phyloP scores from a whole-genome alignment of 305 asterid genomes.

The Lippia alba region DNA sequence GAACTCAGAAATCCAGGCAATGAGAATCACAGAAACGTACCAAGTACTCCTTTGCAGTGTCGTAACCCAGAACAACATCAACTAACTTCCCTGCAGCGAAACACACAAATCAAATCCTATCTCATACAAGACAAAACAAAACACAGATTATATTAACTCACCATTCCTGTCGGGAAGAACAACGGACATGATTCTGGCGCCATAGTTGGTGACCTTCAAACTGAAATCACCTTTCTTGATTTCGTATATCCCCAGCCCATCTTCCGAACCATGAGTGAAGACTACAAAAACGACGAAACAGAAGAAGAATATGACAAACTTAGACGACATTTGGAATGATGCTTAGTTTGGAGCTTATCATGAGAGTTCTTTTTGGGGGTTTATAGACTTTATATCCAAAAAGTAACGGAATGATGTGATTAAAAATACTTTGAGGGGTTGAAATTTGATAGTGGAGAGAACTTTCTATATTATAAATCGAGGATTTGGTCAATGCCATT shows the following conservation, averaged over 20 bases:
- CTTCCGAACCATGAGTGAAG: slow-evolving; percentile 26
- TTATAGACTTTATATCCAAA: too few relatives aligned
- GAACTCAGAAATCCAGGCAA: not conserved
- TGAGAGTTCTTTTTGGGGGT: not conserved
- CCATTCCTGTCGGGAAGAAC: slow-evolving; percentile 74
- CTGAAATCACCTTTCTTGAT: slow-evolving; percentile 53
- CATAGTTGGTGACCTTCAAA: slow-evolving; percentile 59
- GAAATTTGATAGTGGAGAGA: slow-evolving; percentile 16
- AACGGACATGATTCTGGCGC: slow-evolving; percentile 63
- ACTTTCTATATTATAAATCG: too few relatives aligned
- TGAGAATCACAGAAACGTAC: slow-evolving; percentile 37
- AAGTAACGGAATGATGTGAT: not conserved
- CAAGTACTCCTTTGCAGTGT: slow-evolving; percentile 59
- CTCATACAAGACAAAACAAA: not conserved
- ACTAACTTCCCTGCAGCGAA: slow-evolving; percentile 57
- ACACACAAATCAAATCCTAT: not conserved
- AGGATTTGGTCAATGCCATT: too few relatives aligned
- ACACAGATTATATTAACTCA: slow-evolving; percentile 15
- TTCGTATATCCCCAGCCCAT: slow-evolving; percentile 43
- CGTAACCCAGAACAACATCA: slow-evolving; percentile 87
- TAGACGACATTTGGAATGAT: slow-evolving; percentile 24
- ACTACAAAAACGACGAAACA: slow-evolving; percentile 33
- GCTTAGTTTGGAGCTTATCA: not conserved
- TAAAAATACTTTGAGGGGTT: not conserved
- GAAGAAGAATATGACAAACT: slow-evolving; percentile 11